These are phyloP conservation scores for Cladosporium austrohemisphaericum DNA, from an alignment of 2,329 filamentous ascomycete species.

Conservation along the genomic window DNA sequence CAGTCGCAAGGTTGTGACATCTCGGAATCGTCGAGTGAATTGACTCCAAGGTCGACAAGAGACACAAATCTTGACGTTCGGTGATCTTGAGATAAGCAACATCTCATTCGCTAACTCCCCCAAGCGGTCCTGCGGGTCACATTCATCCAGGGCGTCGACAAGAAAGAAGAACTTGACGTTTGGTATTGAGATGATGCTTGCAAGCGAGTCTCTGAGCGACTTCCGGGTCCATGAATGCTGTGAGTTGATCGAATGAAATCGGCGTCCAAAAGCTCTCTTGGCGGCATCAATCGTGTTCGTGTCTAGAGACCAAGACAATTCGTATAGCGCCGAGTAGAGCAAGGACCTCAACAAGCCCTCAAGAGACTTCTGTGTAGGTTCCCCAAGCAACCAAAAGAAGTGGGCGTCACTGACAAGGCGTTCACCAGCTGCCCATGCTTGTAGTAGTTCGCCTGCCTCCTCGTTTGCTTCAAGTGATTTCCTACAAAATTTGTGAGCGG, in stretches of 20 bases:
- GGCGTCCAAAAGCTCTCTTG: background rate
- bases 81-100: background rate
- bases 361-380: background rate
- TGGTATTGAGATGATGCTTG: background rate
- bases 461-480: background rate
- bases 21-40: background rate
- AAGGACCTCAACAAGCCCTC: background rate
- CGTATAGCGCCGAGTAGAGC: background rate
- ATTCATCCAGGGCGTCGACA: background rate
- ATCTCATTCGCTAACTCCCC: background rate
- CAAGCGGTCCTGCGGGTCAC: background rate
- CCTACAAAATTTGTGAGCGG: background rate
- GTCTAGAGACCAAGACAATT: background rate
- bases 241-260: background rate
- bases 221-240: background rate
- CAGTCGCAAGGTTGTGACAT: background rate
- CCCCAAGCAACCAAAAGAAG: background rate
- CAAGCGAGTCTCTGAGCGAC: background rate
- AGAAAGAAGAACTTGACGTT: background rate
- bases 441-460: background rate
- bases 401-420: background rate
- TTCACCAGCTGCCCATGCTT: background rate
- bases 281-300: background rate
- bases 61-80: slow-evolving; percentile 1
- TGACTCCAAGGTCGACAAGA: background rate